Evolutionary conservation across 2,329 filamentous ascomycete genomes (phyloP), one percentile per base, ranked within the genome.

Genomic region (Akanthomyces lecanii): DNA sequence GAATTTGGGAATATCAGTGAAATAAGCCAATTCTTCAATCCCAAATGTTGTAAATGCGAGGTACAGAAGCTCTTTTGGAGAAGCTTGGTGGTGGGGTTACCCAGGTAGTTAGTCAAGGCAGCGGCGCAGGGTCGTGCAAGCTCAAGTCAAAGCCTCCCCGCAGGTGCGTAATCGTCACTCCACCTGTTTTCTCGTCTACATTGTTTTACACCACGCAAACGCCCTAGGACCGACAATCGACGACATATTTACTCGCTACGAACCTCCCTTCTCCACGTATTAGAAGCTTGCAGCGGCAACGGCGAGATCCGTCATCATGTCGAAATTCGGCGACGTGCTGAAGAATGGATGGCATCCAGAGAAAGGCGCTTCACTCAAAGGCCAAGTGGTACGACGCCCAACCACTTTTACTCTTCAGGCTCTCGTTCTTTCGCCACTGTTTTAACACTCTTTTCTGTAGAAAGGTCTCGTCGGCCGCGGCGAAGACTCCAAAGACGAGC

Each of bases 271-370:
- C 8, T 21, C 16, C 7, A 25, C 23, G 10, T 18, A 4, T 18
- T 28, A 5, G 12, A 18, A 25, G 7, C 14, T 25, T 25, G 55
- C 44, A 25, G 33, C 57, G 28, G 47, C 47, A 50, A 52, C 33
- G 12, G 11, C 61, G 63, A 54, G 65, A 82, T 82, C 33, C 4
- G 30, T 23, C 44, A 57, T 5, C 52, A 62, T 62, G 79, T 75
- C 78, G 51, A 77, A 78, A 57, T 77, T 79, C 71, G 81, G 80
- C 65, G 76, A 77, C 50, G 69, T 80, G 18, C 73, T 81, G 65
- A 84, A 84, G 70, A 76, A 77, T n/a, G 78, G 80, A 7, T 84
- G 81, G 81, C 79, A 81, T 64, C 78, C 81, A 2, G 81, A 83
- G 61, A 82, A 81, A 67, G 76, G 75, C 33, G 69, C 70, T 8